These are phyloP conservation scores for Penicillium simplicissimum DNA, from an alignment of 495 filamentous ascomycete genomes.

Conservation along the genomic window DNA sequence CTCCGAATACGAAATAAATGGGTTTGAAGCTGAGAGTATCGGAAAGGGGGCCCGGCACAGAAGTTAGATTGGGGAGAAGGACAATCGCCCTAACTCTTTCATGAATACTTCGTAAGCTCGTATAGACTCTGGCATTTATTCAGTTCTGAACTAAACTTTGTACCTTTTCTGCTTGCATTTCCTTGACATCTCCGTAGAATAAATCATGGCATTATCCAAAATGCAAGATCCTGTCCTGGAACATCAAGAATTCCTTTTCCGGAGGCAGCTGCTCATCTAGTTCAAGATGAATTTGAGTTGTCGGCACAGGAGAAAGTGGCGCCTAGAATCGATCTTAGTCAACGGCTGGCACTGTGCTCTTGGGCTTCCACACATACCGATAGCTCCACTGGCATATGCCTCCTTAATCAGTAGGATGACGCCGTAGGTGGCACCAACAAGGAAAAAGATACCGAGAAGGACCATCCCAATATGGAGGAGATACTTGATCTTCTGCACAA, in stretches of 20 bases:
- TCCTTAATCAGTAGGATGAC: conserved; percentile 20
- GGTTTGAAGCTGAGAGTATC: no score
- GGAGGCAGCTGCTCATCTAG: background rate
- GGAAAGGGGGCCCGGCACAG: background rate
- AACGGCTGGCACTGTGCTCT: background rate
- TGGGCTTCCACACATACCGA: conserved; percentile 15
- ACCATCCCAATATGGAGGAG: background rate
- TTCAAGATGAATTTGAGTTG: background rate
- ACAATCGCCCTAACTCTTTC: background rate
- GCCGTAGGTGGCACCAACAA: conserved; percentile 25
- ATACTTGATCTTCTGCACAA: conserved; percentile 5
- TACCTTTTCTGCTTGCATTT: background rate
- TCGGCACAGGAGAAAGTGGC: background rate
- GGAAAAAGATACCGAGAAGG: conserved; percentile 24
- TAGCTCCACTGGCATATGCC: conserved; percentile 17
- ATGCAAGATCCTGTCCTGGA: background rate
- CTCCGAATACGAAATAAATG: no score
- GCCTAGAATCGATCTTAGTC: background rate
- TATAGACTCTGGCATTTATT: background rate
- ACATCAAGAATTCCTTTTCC: background rate
- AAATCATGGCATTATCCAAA: no score
- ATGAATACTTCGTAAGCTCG: background rate
- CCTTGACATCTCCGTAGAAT: background rate
- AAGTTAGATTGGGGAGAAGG: no score
- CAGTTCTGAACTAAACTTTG: background rate